A percentile compares a stretch with the other conserved stretches of the same genome.
phyloP scores from a whole-genome alignment of 495 filamentous ascomycete genomes.

The Neurospora sp. region DNA sequence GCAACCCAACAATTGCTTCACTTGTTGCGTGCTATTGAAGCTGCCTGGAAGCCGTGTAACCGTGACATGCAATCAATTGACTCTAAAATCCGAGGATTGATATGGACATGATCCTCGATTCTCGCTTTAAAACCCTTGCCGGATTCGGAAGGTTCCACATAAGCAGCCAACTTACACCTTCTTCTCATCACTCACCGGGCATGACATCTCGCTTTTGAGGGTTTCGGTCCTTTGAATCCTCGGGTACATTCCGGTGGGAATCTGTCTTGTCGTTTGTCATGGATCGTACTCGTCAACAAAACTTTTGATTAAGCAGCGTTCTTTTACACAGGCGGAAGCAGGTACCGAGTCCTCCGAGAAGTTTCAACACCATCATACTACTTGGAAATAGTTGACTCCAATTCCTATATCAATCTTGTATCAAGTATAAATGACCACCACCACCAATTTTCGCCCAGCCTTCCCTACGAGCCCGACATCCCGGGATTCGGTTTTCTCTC shows the following conservation, averaged over 20 bases:
- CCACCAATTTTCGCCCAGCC: background rate
- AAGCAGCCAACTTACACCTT: background rate
- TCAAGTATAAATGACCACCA: background rate
- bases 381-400: too few relatives aligned
- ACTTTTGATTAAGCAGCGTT: background rate
- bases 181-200: background rate
- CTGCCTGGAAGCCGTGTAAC: background rate
- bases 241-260: background rate
- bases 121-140: background rate
- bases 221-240: background rate
- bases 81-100: background rate
- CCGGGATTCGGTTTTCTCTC: background rate
- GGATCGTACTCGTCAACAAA: background rate
- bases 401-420: too few relatives aligned
- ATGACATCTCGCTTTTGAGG: background rate
- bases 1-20: background rate
- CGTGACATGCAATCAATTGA: background rate
- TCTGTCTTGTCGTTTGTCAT: background rate
- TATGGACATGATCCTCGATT: background rate
- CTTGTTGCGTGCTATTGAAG: background rate
- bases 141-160: background rate
- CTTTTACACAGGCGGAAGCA: background rate
- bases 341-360: background rate
- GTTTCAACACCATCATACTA: background rate
- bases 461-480: background rate